Conservation (phyloP, 306 rosid species). For the Begonia masoniana region DNA sequence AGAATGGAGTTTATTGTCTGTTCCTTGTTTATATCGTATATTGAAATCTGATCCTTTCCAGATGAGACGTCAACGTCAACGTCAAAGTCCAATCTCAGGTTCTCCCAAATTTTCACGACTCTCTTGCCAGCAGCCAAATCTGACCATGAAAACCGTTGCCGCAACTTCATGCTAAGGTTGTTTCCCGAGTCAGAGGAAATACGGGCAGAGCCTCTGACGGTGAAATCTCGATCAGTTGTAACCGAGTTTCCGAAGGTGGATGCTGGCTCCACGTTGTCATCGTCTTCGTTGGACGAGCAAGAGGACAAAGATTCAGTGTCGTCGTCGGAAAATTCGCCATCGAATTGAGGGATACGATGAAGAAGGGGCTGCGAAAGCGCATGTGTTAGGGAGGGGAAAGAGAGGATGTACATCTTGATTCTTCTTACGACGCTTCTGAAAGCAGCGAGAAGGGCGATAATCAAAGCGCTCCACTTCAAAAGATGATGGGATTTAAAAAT, state of each 20-base stretch:
- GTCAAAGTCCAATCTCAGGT: constrained; percentile 38
- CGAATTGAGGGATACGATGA: constrained; percentile 8
- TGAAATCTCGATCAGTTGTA: constrained; percentile 13
- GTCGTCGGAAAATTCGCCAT: constrained; percentile 3
- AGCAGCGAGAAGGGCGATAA: constrained; percentile 49
- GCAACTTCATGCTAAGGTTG: constrained; percentile 6
- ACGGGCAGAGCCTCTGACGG: constrained; percentile 22
- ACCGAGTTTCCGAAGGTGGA: constrained; percentile 9
- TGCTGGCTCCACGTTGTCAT: constrained; percentile 6
- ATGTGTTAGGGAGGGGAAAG: constrained; percentile 6
- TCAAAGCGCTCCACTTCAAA: constrained; percentile 48
- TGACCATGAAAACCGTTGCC: constrained; percentile 39
- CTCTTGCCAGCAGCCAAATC: constrained; percentile 42
- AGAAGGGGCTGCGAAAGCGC: constrained; percentile 8
- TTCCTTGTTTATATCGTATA: constrained; percentile 22
- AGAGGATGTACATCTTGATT: constrained; percentile 25
- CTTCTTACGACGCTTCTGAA: constrained; percentile 35
- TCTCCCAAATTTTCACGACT: constrained; percentile 81
- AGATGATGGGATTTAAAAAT: constrained; percentile 19
- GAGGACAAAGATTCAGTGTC: constrained; percentile 7
- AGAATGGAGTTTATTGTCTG: constrained; percentile 5
- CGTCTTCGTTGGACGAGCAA: constrained; percentile 3
- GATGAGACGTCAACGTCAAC: constrained; percentile 12
- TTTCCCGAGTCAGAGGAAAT: constrained; percentile 11
- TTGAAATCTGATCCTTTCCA: constrained; percentile 9